Percentiles rank a stretch among this genome's conserved stretches.
phyloP scores from a whole-genome alignment of 2,329 filamentous ascomycete genomes.

The Beauveria sp. region DNA sequence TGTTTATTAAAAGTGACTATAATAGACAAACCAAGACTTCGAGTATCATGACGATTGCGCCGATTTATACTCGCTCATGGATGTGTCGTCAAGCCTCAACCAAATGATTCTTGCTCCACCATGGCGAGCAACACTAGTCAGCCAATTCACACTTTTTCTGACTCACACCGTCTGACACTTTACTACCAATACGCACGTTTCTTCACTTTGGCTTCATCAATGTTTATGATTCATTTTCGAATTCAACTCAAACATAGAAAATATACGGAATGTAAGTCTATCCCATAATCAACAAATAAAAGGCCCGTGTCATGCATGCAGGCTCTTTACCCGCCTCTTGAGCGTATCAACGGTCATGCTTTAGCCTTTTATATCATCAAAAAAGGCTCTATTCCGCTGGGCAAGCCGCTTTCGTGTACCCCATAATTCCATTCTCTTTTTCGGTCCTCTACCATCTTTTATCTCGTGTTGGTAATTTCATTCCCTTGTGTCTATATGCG shows the following conservation, averaged over 20 bases:
- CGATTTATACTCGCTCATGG: neutral
- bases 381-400: neutral
- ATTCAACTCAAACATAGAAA: neutral
- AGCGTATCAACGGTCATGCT: neutral
- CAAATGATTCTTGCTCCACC: neutral
- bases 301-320: slow-evolving; percentile 9
- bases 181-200: neutral
- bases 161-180: neutral
- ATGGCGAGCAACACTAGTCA: neutral
- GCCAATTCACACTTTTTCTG: neutral
- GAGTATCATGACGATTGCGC: too few relatives aligned
- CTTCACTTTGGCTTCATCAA: neutral
- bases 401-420: neutral
- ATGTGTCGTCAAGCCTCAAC: neutral
- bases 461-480: neutral
- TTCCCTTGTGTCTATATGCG: slow-evolving; percentile 17
- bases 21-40: neutral
- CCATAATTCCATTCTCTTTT: neutral
- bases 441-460: slow-evolving; percentile 1
- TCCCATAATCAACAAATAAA: slow-evolving; percentile 9
- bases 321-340: slow-evolving; percentile 4
- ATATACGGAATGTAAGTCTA: slow-evolving; percentile 3
- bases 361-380: slow-evolving; percentile 3
- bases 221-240: too few relatives aligned
- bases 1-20: too few relatives aligned